These are phyloP conservation scores for Phaeophleospora eucalypticola DNA, from an alignment of 2,329 filamentous ascomycete genomes.

Conservation along the genomic window DNA sequence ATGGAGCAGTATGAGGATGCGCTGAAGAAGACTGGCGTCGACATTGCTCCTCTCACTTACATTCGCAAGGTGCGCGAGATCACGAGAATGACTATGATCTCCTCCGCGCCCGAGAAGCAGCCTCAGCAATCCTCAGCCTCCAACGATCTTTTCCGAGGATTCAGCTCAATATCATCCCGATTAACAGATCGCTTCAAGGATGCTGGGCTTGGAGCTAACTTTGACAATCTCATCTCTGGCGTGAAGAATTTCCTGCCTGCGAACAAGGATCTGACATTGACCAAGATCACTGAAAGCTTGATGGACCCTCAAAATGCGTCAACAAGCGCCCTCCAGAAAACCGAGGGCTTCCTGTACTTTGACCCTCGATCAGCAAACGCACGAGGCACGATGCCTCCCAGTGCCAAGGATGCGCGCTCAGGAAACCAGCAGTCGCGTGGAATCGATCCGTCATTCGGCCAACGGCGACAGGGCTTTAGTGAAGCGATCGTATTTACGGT, in stretches of 20 bases:
- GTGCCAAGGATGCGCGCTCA: constrained; percentile 48
- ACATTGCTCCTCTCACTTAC: constrained; percentile 76
- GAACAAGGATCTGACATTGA: constrained; percentile 92
- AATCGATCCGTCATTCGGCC: constrained; percentile 24
- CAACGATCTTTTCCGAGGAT: constrained; percentile 83
- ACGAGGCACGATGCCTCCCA: constrained; percentile 82
- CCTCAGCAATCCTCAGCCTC: constrained; percentile 57
- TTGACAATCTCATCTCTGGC: constrained; percentile 89
- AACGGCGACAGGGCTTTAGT: constrained; percentile 35
- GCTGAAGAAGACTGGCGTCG: constrained; percentile 68
- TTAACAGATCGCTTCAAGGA: constrained; percentile 94
- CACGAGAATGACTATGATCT: constrained; percentile 97
- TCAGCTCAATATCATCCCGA: constrained; percentile 85
- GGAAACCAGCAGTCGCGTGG: constrained; percentile 36
- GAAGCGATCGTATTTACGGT: constrained; percentile 41
- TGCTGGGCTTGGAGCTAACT: constrained; percentile 77
- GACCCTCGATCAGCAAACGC: constrained; percentile 92
- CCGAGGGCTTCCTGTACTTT: constrained; percentile 95
- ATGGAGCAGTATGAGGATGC: constrained; percentile 84
- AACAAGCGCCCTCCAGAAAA: constrained; percentile 90
- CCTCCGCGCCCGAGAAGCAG: constrained; percentile 66
- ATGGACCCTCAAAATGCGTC: constrained; percentile 93
- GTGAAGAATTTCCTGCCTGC: constrained; percentile 98
- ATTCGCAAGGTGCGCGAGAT: constrained; percentile 87
- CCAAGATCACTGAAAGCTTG: constrained; percentile 95